Percentiles rank a stretch among this genome's conserved stretches.
phyloP scores from a whole-genome alignment of 768 basidiomycete genomes.

The Lentinula raphanica region DNA sequence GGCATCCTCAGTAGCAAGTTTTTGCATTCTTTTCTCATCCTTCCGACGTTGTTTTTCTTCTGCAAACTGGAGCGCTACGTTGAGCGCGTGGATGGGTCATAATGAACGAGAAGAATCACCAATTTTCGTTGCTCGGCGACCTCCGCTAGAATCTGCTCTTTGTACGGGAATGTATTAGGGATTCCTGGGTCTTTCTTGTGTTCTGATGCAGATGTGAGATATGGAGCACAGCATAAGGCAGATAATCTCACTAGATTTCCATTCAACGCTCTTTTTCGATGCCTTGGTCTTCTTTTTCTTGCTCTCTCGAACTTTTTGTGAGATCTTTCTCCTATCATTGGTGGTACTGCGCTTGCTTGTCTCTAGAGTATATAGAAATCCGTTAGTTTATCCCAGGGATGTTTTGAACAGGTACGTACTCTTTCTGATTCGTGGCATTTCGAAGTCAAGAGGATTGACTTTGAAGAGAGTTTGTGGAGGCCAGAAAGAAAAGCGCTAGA shows the following conservation, averaged over 20 bases:
- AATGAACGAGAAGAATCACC: conserved; percentile 35
- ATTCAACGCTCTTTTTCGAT: conserved; percentile 74
- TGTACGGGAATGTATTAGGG: conserved; percentile 89
- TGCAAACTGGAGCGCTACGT: conserved; percentile 46
- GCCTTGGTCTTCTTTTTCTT: conserved; percentile 71
- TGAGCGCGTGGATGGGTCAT: neutral
- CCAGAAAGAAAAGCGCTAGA: neutral
- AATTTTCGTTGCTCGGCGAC: conserved; percentile 74
- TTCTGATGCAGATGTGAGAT: conserved; percentile 35
- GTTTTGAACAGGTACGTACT: conserved; percentile 37
- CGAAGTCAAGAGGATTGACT: neutral
- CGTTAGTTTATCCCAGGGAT: neutral
- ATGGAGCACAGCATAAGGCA: no score
- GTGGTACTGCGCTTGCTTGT: conserved; percentile 79
- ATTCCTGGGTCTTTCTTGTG: conserved; percentile 89
- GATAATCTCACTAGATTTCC: conserved; percentile 76
- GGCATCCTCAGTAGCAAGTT: conserved; percentile 21
- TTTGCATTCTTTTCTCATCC: conserved; percentile 54
- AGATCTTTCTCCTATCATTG: conserved; percentile 65
- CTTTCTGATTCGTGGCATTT: conserved; percentile 68
- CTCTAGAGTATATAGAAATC: conserved; percentile 42
- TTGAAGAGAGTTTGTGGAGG: no score
- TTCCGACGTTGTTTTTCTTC: conserved; percentile 70
- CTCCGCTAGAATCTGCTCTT: conserved; percentile 90
- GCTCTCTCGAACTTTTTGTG: conserved; percentile 71